phyloP scores from a whole-genome alignment of 768 basidiomycete genomes.

The Clathrus columnatus region DNA sequence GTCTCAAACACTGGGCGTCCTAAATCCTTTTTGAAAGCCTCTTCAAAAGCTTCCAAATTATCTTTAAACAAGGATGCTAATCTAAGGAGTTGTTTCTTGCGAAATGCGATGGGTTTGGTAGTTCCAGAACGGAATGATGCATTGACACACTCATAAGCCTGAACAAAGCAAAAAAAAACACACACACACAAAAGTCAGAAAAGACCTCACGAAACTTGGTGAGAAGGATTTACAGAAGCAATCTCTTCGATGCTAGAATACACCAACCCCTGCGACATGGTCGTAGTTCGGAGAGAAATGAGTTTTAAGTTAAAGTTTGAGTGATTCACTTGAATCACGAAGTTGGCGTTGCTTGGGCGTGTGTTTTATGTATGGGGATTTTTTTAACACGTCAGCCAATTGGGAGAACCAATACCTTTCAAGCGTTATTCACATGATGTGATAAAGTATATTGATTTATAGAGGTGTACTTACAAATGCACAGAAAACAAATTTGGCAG shows the following conservation, averaged over 20 bases:
- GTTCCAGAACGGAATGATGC: conserved; percentile 55
- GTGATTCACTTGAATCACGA: too few species aligned
- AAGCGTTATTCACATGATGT: too few species aligned
- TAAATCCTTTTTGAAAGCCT: conserved; percentile 52
- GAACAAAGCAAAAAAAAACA: neutral
- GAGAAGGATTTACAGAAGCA: neutral
- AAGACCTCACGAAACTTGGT: neutral
- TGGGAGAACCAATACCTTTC: too few species aligned
- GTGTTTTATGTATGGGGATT: too few species aligned
- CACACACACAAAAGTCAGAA: neutral
- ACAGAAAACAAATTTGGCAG: too few species aligned
- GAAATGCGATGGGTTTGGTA: conserved; percentile 52
- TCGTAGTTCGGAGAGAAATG: too few species aligned
- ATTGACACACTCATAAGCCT: neutral
- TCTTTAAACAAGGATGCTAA: conserved; percentile 69
- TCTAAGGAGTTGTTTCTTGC: conserved; percentile 70
- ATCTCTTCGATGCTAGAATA: neutral
- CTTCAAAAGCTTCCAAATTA: conserved; percentile 51
- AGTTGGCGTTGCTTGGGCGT: too few species aligned
- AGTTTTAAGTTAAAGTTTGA: too few species aligned
- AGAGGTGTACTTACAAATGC: too few species aligned
- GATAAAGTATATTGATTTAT: too few species aligned
- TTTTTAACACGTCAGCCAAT: too few species aligned
- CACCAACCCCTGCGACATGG: too few species aligned
- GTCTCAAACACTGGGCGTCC: conserved; percentile 54